Evolutionary conservation across 176 grass and related monocot genomes (phyloP).

Genomic region (Neostapfia colusana): DNA sequence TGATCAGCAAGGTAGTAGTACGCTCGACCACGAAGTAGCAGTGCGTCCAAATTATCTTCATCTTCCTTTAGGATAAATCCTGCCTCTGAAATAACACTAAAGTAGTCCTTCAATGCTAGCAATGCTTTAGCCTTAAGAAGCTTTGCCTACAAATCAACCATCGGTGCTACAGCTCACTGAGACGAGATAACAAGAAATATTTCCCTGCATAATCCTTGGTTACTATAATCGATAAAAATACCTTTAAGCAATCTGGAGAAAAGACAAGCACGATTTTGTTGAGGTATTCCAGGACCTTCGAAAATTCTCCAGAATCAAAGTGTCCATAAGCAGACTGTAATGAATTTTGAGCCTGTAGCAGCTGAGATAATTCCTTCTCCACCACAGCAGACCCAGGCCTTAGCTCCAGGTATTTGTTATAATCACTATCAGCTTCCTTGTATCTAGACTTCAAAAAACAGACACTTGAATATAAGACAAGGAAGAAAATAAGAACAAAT

Average conservation of each 20-base stretch:
- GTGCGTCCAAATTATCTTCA: conserved; percentile 89
- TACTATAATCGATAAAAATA: conserved; percentile 28
- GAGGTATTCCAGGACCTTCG: conserved; percentile 87
- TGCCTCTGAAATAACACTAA: conserved; percentile 79
- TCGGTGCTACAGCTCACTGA: not conserved
- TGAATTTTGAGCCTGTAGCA: conserved; percentile 75
- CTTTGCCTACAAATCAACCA: conserved; percentile 68
- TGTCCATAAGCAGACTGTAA: conserved; percentile 67
- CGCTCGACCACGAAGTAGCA: conserved; percentile 79
- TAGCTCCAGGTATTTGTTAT: conserved; percentile 71
- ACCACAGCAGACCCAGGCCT: conserved; percentile 57
- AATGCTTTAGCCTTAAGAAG: conserved; percentile 85
- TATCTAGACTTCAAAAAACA: conserved; percentile 46
- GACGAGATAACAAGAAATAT: conserved; percentile 4
- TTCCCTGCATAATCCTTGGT: conserved; percentile 7
- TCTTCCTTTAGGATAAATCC: conserved; percentile 97
- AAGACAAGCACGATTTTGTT: conserved; percentile 91
- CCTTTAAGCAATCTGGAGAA: conserved; percentile 89
- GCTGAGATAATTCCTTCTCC: conserved; percentile 87
- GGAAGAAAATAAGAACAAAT: not conserved
- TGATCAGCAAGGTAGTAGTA: conserved; percentile 99
- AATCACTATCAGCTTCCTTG: conserved; percentile 69
- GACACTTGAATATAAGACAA: conserved; percentile 18
- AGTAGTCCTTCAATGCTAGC: conserved; percentile 81
- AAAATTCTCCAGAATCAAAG: conserved; percentile 71